Evolutionary conservation across 208 protist species (phyloP).

Genomic region (Wallacemonas sp.): DNA sequence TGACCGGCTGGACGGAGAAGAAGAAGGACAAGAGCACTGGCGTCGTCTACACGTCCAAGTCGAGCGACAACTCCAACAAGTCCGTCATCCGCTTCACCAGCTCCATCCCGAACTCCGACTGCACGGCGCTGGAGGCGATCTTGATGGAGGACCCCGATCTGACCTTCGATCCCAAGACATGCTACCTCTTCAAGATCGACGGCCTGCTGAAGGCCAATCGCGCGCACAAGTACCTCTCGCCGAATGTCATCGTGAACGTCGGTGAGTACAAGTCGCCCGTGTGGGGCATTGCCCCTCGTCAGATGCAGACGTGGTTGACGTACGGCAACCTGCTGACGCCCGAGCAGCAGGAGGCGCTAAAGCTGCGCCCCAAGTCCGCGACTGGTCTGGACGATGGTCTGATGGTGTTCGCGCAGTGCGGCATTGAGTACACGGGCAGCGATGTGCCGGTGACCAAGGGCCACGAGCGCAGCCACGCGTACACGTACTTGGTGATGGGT

Average conservation of each 20-base stretch:
- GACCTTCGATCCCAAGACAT: conserved; percentile 27
- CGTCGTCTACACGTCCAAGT: conserved; percentile 23
- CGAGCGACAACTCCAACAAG: conserved; percentile 29
- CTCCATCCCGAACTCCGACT: conserved; percentile 38
- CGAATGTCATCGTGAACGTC: conserved; percentile 33
- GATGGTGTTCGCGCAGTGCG: conserved; percentile 42
- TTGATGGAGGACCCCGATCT: conserved; percentile 37
- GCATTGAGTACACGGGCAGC: conserved; percentile 30
- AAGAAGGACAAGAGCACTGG: conserved; percentile 12
- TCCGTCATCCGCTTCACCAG: conserved; percentile 29
- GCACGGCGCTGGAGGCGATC: conserved; percentile 31
- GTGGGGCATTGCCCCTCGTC: conserved; percentile 28
- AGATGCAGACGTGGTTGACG: conserved; percentile 37
- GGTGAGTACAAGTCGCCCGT: conserved; percentile 33
- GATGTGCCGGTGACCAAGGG: conserved; percentile 22
- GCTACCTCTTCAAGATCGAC: conserved; percentile 42
- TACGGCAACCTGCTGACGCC: conserved; percentile 37
- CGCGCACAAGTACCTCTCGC: conserved; percentile 25
- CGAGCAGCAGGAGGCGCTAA: conserved; percentile 35
- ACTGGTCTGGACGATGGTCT: conserved; percentile 17
- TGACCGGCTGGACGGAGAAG: conserved; percentile 23
- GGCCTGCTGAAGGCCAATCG: conserved; percentile 22
- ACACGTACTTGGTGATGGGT: conserved; percentile 35
- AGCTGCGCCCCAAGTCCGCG: conserved; percentile 20
- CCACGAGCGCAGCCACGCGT: conserved; percentile 23